phyloP scores from a whole-genome alignment of 768 basidiomycete species.

The Sporobolomyces phaffii region DNA sequence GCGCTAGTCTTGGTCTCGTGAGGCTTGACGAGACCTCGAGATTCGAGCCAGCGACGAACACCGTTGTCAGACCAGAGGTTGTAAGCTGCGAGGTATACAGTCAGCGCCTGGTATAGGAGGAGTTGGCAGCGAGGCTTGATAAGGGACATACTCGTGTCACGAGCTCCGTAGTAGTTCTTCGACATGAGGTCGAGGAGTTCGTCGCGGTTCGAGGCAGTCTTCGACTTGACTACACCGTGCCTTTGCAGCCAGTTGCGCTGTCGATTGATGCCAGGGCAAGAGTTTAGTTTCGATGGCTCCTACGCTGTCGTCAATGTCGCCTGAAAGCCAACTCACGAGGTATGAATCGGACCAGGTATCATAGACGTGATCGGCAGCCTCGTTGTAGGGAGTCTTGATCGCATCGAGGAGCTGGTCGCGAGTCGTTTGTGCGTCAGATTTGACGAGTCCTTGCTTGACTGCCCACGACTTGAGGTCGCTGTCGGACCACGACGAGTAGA shows the following conservation, averaged over 20 bases:
- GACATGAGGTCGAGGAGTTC: constrained; percentile 64
- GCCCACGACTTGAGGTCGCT: constrained; percentile 61
- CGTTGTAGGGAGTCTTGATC: constrained; percentile 65
- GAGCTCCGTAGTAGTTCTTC: constrained; percentile 63
- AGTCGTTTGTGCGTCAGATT: constrained; percentile 59
- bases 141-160: constrained; percentile 31
- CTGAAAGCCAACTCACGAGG: constrained; percentile 63
- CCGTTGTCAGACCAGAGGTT: constrained; percentile 39
- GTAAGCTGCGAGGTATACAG: constrained; percentile 38
- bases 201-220: constrained; percentile 58
- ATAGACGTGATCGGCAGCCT: constrained; percentile 63
- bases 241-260: constrained; percentile 77
- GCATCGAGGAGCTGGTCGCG: constrained; percentile 60
- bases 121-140: neutral
- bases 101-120: too few relatives aligned
- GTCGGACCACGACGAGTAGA: constrained; percentile 71
- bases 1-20: constrained; percentile 20
- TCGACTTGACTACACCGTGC: constrained; percentile 65
- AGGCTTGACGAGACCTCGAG: constrained; percentile 37
- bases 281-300: too few relatives aligned
- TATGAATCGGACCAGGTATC: constrained; percentile 80
- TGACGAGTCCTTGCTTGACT: constrained; percentile 65
- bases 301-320: too few relatives aligned
- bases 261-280: too few relatives aligned
- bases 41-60: constrained; percentile 39